Evolutionary conservation across 192 early-diverging fungal genomes (phyloP).

Genomic region (Linnemannia elongata): DNA sequence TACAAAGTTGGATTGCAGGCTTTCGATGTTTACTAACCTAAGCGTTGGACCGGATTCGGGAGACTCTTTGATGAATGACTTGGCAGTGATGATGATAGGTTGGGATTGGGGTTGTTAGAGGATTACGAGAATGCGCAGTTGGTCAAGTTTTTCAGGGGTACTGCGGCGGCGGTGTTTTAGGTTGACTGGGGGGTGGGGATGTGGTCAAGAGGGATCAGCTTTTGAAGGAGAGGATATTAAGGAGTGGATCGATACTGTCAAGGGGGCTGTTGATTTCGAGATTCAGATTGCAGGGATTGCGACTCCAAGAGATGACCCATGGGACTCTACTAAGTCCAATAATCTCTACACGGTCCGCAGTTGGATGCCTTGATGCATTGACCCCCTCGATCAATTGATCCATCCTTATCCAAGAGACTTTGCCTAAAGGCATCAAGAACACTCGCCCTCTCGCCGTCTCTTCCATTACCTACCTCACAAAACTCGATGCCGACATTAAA

Average conservation of each 20-base stretch:
- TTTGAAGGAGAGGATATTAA: background rate
- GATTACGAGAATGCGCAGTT: conserved; percentile 63
- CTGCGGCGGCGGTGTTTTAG: conserved; percentile 56
- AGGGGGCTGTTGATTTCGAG: conserved; percentile 65
- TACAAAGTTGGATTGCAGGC: conserved; percentile 7
- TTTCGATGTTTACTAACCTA: background rate
- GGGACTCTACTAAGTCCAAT: background rate
- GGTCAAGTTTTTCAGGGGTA: conserved; percentile 50
- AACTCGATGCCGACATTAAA: too few species aligned
- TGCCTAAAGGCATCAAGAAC: too few species aligned
- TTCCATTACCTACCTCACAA: too few species aligned
- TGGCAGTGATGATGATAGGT: conserved; percentile 4
- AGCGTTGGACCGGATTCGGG: background rate
- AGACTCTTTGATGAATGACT: background rate
- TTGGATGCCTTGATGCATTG: conserved; percentile 20
- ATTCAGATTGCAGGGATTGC: conserved; percentile 56
- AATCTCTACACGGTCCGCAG: conserved; percentile 4
- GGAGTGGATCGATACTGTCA: conserved; percentile 38
- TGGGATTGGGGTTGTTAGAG: conserved; percentile 28
- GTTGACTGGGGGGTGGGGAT: conserved; percentile 7
- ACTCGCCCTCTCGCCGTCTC: conserved; percentile 40
- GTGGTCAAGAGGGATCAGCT: background rate
- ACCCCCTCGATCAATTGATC: conserved; percentile 45
- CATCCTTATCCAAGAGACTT: too few species aligned
- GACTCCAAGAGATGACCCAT: background rate